Conservation (phyloP, 176 grass and related monocot species). For the Avena atlantica region DNA sequence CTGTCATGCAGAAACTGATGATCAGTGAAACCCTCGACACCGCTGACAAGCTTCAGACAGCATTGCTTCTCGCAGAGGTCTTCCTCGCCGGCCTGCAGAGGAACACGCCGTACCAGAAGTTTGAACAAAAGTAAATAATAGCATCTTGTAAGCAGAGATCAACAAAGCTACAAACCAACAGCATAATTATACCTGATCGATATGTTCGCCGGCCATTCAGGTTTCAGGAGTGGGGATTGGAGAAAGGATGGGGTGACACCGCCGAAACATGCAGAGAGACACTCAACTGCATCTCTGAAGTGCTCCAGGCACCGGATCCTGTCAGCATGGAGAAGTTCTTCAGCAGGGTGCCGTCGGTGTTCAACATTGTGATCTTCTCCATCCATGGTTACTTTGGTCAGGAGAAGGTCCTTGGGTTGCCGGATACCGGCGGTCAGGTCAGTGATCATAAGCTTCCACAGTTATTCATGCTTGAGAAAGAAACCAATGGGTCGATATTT, state of each 20-base stretch:
- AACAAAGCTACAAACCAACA: neutral
- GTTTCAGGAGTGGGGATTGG: conserved; percentile 96
- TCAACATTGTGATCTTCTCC: conserved; percentile 85
- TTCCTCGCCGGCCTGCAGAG: conserved; percentile 58
- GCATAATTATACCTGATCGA: neutral
- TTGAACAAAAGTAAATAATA: conserved; percentile 73
- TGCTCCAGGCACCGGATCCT: conserved; percentile 95
- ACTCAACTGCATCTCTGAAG: conserved; percentile 85
- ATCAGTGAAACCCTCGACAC: conserved; percentile 71
- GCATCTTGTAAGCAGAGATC: neutral
- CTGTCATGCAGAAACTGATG: conserved; percentile 82
- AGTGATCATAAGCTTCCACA: neutral
- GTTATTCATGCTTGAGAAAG: neutral
- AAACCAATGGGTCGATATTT: neutral
- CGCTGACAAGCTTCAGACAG: conserved; percentile 87
- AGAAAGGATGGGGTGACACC: conserved; percentile 94
- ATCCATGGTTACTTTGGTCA: conserved; percentile 97
- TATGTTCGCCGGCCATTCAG: conserved; percentile 32
- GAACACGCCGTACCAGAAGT: conserved; percentile 76
- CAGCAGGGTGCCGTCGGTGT: conserved; percentile 74
- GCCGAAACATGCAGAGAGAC: conserved; percentile 81
- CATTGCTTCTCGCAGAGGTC: conserved; percentile 81
- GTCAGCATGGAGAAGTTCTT: conserved; percentile 91
- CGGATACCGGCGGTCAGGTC: conserved; percentile 95
- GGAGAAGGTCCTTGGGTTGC: conserved; percentile 94